Evolutionary conservation across 371 early-diverging fungal species (phyloP), one percentile per base, ranked within the genome.

Genomic region (Lichtheimia ramosa): DNA sequence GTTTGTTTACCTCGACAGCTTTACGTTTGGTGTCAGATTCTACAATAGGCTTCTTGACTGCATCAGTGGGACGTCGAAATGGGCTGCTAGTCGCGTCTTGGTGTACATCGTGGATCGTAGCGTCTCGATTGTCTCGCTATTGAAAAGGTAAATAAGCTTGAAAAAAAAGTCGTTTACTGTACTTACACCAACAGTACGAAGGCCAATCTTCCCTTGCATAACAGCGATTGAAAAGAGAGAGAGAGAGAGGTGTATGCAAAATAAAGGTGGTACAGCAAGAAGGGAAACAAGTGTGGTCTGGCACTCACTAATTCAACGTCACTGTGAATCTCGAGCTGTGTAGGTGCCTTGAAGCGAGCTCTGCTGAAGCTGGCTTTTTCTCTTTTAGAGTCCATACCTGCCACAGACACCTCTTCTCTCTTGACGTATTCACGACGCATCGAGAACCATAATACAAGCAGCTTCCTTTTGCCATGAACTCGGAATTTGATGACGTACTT

Each of bases 401-500:
- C 34, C 34, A 34, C 27, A 3, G 27, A 27, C 27, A 27, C 27
- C 3, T 27, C 7, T 7, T 27, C 34, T 34, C 34, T 8, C 34
- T 34, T 34, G 34, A 34, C 34, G 34, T 34, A 34, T 34, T 10
- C 34, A 14, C 46, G 46, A 46, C 46, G 46, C n/a, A 46, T 21
- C 46, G 46, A 46, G 34, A 34, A 34, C 34, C 5, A 5, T 5
- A 27, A 3, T 5, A 34, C 34, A 6, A 34, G 18, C 21, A 46
- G 15, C 46, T 16, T 21, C 46, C n/a, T 46, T n/a, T 21, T 42
- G 56, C 12, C 16, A 71, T 77, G 76, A 77, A 77, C 56, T 70
- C 76, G 3, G 81, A 77, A 64, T 77, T 77, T 73, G 81, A 80
- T 67, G 81, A 77, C 72, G 77, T 80, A 73, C 16, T 25, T 40